Evolutionary conservation across 176 grass and related monocot genomes (phyloP).

Genomic region (Hsuehochloa calcarea): DNA sequence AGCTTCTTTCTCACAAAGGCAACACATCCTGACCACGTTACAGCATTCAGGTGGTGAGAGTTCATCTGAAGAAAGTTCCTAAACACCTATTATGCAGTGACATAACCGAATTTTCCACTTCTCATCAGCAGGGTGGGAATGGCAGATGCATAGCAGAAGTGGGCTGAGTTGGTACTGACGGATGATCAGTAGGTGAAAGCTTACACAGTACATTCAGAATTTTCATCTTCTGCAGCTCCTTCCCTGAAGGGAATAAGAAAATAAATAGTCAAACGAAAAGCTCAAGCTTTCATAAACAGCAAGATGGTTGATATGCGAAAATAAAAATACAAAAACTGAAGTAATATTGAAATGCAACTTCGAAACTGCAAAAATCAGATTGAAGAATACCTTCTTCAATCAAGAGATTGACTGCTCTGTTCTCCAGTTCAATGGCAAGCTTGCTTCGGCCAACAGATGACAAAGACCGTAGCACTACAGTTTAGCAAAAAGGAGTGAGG

Average conservation of each 20-base stretch:
- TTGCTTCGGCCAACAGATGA: slow-evolving; percentile 69
- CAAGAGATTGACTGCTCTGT: slow-evolving; percentile 80
- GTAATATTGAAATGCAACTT: not conserved
- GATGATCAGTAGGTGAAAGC: slow-evolving; percentile 27
- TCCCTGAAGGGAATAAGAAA: slow-evolving; percentile 49
- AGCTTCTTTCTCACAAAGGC: slow-evolving; percentile 8
- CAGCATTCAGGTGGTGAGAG: slow-evolving; percentile 6
- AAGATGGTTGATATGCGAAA: slow-evolving; percentile 1
- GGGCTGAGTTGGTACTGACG: slow-evolving; percentile 26
- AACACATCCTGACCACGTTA: slow-evolving; percentile 1
- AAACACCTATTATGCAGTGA: not conserved
- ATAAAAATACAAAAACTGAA: not conserved
- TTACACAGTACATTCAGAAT: slow-evolving; percentile 79
- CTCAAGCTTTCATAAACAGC: slow-evolving; percentile 13
- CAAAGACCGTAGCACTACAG: slow-evolving; percentile 72
- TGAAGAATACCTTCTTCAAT: slow-evolving; percentile 80
- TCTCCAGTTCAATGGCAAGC: slow-evolving; percentile 88
- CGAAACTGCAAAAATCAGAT: slow-evolving; percentile 22
- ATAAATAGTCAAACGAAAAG: not conserved
- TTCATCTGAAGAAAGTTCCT: slow-evolving; percentile 9
- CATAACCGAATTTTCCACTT: not conserved
- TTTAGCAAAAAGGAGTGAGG: not conserved
- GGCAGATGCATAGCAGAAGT: slow-evolving; percentile 34
- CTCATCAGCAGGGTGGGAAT: slow-evolving; percentile 32
- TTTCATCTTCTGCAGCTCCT: slow-evolving; percentile 89